These are phyloP conservation scores for Coemansia guatemalensis DNA, from an alignment of 192 early-diverging fungal genomes.

Conservation along the genomic window DNA sequence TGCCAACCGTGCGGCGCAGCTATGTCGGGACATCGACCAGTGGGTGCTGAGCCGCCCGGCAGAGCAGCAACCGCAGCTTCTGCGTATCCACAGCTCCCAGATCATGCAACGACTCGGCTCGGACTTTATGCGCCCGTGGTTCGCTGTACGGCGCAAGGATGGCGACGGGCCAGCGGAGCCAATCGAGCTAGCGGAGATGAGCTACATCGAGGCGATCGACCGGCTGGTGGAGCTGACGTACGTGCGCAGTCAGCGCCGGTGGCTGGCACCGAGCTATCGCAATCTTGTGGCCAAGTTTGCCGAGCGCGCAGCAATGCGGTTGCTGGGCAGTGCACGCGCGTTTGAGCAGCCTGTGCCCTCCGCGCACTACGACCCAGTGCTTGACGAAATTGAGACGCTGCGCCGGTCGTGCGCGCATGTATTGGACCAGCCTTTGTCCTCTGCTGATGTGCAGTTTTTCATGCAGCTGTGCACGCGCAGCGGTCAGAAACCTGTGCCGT, in stretches of 20 bases:
- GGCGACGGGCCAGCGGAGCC: slow-evolving; percentile 51
- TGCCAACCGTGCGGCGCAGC: slow-evolving; percentile 82
- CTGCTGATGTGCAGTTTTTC: slow-evolving; percentile 38
- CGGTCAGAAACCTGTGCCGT: slow-evolving; percentile 83
- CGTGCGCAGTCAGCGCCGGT: slow-evolving; percentile 65
- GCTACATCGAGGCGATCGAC: slow-evolving; percentile 79
- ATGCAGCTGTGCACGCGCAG: slow-evolving; percentile 43
- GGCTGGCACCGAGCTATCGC: slow-evolving; percentile 78
- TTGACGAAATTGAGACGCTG: slow-evolving; percentile 70
- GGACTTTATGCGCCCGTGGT: slow-evolving; percentile 96
- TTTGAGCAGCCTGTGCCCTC: slow-evolving; percentile 4
- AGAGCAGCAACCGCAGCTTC: slow-evolving; percentile 74
- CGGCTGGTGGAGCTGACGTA: slow-evolving; percentile 82
- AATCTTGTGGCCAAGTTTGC: slow-evolving; percentile 76
- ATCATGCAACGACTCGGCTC: slow-evolving; percentile 82
- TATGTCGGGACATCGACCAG: slow-evolving; percentile 90
- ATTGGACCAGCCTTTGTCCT: slow-evolving; percentile 21
- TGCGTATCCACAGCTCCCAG: slow-evolving; percentile 79
- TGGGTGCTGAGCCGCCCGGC: slow-evolving; percentile 78
- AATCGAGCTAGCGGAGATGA: slow-evolving; percentile 88
- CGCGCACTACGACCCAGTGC: slow-evolving; percentile 13
- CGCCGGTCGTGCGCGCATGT: slow-evolving; percentile 44
- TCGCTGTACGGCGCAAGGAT: slow-evolving; percentile 74
- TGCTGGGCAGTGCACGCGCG: slow-evolving; percentile 71
- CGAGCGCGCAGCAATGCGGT: slow-evolving; percentile 67